Conservation (phyloP, 2,329 filamentous ascomycete species). For the Exophiala spinifera region DNA sequence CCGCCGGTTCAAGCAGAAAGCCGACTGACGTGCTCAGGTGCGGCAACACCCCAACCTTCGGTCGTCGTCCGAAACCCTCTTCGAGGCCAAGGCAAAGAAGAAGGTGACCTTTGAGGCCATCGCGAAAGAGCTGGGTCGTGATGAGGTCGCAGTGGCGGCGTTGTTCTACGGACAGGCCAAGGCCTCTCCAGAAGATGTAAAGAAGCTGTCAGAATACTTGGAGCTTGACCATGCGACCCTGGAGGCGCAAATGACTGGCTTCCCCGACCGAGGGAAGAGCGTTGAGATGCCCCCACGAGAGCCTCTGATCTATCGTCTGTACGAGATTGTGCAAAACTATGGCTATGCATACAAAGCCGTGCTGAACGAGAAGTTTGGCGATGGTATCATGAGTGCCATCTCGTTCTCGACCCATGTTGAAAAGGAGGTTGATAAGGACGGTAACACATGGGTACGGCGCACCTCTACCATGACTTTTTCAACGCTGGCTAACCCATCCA, state of each 20-base stretch:
- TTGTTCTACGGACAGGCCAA: constrained; percentile 86
- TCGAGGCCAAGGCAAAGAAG: constrained; percentile 73
- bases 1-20: constrained; percentile 12
- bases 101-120: constrained; percentile 77
- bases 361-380: constrained; percentile 89
- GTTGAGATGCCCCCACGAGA: constrained; percentile 82
- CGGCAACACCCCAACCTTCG: constrained; percentile 69
- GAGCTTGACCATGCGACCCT: constrained; percentile 58
- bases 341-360: constrained; percentile 95
- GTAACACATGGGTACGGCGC: constrained; percentile 61
- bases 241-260: constrained; percentile 63
- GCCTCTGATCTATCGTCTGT: constrained; percentile 83
- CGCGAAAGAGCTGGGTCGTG: constrained; percentile 67
- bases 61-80: constrained; percentile 67
- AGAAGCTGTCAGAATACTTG: constrained; percentile 65
- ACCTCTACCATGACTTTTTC: not conserved
- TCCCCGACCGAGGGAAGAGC: constrained; percentile 75
- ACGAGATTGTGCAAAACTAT: constrained; percentile 95
- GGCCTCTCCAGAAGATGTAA: constrained; percentile 66
- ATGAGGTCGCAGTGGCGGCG: constrained; percentile 80
- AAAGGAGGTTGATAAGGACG: constrained; percentile 84
- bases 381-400: constrained; percentile 97
- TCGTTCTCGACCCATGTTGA: constrained; percentile 87
- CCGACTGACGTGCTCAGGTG: constrained; percentile 45
- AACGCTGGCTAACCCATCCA: constrained; percentile 3